Evolutionary conservation across 768 basidiomycete genomes (phyloP).

Genomic region (Asterophora parasitica): DNA sequence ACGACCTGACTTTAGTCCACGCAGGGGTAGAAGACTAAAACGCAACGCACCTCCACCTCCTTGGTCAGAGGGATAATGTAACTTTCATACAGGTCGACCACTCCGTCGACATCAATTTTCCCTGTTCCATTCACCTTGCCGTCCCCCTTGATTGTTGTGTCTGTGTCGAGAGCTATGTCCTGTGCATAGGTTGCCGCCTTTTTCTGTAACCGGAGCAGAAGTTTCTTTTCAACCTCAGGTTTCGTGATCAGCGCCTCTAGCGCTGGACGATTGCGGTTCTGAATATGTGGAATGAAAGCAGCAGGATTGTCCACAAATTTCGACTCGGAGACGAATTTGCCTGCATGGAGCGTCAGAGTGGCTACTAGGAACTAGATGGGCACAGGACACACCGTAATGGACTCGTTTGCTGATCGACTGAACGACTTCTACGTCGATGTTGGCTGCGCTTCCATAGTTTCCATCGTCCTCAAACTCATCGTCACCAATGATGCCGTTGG

Average conservation of each 20-base stretch:
- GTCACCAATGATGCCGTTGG: constrained; percentile 59
- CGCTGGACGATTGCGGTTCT: constrained; percentile 65
- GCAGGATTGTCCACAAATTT: constrained; percentile 88
- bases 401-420: constrained; percentile 98
- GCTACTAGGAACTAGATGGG: no score
- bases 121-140: constrained; percentile 29
- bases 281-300: constrained; percentile 91
- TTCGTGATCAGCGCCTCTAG: constrained; percentile 93
- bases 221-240: constrained; percentile 85
- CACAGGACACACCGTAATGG: constrained; percentile 71
- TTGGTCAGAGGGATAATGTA: constrained; percentile 97
- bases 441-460: constrained; percentile 95
- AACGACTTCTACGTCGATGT: constrained; percentile 93
- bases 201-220: constrained; percentile 79
- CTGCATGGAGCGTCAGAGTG: constrained; percentile 35
- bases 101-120: constrained; percentile 91
- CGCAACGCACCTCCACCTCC: constrained; percentile 83
- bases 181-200: constrained; percentile 80
- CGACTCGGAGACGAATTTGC: constrained; percentile 98
- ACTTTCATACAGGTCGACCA: constrained; percentile 90
- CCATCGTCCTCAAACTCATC: constrained; percentile 88
- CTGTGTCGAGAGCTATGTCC: constrained; percentile 71
- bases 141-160: constrained; percentile 14
- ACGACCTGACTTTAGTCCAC: neutral
- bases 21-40: neutral